A percentile compares a stretch with the other conserved stretches of the same genome.
Conservation (phyloP, 352 stramenopile species). For the Globisporangium nodosum region DNA sequence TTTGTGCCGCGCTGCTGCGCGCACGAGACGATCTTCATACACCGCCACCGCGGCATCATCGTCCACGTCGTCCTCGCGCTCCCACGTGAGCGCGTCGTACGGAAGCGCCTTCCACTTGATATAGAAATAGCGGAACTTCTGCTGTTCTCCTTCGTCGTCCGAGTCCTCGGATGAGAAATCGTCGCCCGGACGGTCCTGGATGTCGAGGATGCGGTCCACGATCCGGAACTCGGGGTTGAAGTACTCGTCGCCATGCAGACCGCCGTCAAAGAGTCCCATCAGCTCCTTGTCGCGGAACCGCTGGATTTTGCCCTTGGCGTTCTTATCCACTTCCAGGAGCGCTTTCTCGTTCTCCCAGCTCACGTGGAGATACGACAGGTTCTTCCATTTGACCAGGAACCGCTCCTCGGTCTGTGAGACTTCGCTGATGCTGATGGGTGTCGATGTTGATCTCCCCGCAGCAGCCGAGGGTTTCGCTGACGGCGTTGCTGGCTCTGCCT, state of each 20-base stretch:
- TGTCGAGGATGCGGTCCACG: constrained; percentile 87
- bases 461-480: not conserved
- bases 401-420: constrained; percentile 33
- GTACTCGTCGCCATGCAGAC: constrained; percentile 80
- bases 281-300: constrained; percentile 79
- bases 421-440: constrained; percentile 9
- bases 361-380: constrained; percentile 85
- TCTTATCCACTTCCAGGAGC: constrained; percentile 79
- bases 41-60: constrained; percentile 73
- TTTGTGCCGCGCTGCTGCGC: constrained; percentile 45
- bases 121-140: constrained; percentile 91
- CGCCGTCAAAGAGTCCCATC: constrained; percentile 35
- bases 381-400: constrained; percentile 91
- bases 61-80: constrained; percentile 95
- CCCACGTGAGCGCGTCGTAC: constrained; percentile 98
- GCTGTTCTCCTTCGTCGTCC: constrained; percentile 24
- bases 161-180: constrained; percentile 49
- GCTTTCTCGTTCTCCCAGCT: constrained; percentile 87
- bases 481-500: constrained; percentile 6
- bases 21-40: constrained; percentile 72
- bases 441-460: constrained; percentile 2
- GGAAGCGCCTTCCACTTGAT: constrained; percentile 98
- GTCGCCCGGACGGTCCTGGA: constrained; percentile 70
- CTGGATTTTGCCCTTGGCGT: constrained; percentile 83
- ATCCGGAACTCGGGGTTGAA: constrained; percentile 88